Percentiles rank a stretch among this genome's conserved stretches.
phyloP scores from a whole-genome alignment of 1,139 yeast species.

The Yamadazyma epiphylla region DNA sequence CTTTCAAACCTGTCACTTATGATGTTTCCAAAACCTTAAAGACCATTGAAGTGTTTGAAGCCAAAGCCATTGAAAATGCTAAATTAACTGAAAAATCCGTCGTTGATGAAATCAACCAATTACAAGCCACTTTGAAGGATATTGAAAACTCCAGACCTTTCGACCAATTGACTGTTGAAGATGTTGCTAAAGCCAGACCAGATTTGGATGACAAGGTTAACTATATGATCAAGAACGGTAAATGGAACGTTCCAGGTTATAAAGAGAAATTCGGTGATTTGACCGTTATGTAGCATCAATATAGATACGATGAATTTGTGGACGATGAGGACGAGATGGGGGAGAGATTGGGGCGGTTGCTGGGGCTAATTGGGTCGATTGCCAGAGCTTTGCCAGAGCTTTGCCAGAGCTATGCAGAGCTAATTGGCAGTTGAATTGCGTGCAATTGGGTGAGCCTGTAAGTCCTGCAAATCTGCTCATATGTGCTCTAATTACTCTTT shows the following conservation, averaged over 20 bases:
- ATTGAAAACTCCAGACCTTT: conserved; percentile 97
- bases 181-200: conserved; percentile 92
- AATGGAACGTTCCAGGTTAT: conserved; percentile 98
- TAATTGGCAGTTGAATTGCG: too few species aligned
- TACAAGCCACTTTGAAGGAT: conserved; percentile 84
- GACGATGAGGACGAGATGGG: too few species aligned
- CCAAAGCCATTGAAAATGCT: conserved; percentile 95
- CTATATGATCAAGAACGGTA: conserved; percentile 94
- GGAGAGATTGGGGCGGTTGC: too few species aligned
- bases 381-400: too few species aligned
- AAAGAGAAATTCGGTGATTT: conserved; percentile 95
- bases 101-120: conserved; percentile 76
- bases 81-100: conserved; percentile 89
- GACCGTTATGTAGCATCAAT: conserved; percentile 73
- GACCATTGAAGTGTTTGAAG: conserved; percentile 90
- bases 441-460: too few species aligned
- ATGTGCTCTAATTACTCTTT: too few species aligned
- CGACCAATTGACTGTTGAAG: conserved; percentile 94
- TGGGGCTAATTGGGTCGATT: too few species aligned
- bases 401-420: too few species aligned
- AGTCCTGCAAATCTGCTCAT: too few species aligned
- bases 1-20: conserved; percentile 79
- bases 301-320: neutral
- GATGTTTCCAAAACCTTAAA: conserved; percentile 88
- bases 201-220: conserved; percentile 94